phyloP scores from a whole-genome alignment of 106 monocot species.

The Chionographis japonica region DNA sequence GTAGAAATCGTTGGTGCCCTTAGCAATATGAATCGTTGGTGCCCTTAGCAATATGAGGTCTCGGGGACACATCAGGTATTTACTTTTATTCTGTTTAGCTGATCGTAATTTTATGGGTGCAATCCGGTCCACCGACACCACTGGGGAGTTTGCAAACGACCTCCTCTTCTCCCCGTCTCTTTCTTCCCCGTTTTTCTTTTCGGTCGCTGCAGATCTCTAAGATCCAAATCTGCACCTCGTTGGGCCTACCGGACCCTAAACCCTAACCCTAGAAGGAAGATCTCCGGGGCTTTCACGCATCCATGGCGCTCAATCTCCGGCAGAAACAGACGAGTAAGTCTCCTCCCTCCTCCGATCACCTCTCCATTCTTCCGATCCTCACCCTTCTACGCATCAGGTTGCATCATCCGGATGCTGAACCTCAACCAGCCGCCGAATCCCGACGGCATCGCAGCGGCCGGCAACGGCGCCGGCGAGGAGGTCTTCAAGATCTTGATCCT shows the following conservation, averaged over 20 bases:
- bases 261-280: slow-evolving; percentile 1
- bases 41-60: no score
- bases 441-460: slow-evolving; percentile 5
- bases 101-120: no score
- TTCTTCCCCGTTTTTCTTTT: no score
- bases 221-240: background rate
- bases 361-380: background rate
- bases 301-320: slow-evolving; percentile 89
- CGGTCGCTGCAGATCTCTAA: background rate
- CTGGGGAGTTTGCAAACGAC: no score
- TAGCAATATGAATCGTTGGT: no score
- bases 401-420: slow-evolving; percentile 77
- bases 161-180: no score
- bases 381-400: slow-evolving; percentile 3
- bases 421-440: slow-evolving; percentile 52
- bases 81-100: no score
- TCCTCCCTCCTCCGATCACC: background rate
- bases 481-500: slow-evolving; percentile 89
- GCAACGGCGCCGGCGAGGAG: slow-evolving; percentile 15
- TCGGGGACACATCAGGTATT: no score
- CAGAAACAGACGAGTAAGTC: slow-evolving; percentile 81
- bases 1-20: no score
- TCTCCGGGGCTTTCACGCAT: background rate
- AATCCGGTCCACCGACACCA: no score
- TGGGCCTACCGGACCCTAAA: background rate